phyloP scores from a whole-genome alignment of 108 stramenopile genomes.

The Skeletonema marinoi region DNA sequence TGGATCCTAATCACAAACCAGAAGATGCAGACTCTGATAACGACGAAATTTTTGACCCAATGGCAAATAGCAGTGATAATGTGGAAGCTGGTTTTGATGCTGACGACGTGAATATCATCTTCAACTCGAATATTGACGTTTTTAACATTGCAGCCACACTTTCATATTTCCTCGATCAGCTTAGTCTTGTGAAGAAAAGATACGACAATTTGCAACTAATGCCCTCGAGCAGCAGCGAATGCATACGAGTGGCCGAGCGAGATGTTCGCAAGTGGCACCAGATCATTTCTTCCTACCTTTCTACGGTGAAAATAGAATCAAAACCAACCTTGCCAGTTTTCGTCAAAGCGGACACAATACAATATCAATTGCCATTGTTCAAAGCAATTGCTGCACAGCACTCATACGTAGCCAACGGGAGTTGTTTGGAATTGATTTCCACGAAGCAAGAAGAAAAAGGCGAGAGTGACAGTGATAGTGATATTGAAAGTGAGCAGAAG shows the following conservation, averaged over 20 bases:
- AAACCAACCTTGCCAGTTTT: constrained; percentile 8
- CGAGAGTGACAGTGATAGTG: constrained; percentile 13
- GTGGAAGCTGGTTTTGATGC: neutral
- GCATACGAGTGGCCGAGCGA: neutral
- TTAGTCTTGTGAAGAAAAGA: constrained; percentile 17
- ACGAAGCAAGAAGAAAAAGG: constrained; percentile 6
- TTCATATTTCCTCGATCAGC: constrained; percentile 38
- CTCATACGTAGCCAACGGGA: constrained; percentile 43
- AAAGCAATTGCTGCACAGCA: constrained; percentile 29
- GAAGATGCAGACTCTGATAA: neutral
- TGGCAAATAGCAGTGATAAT: neutral
- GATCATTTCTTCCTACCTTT: constrained; percentile 24
- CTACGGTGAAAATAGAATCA: constrained; percentile 12
- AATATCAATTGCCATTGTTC: constrained; percentile 22
- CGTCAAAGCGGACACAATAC: constrained; percentile 6
- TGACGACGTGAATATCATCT: constrained; percentile 7
- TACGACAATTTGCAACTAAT: constrained; percentile 7
- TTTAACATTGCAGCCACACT: constrained; percentile 4
- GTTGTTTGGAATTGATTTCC: constrained; percentile 12
- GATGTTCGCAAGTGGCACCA: constrained; percentile 29
- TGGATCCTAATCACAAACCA: neutral
- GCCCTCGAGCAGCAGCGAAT: neutral
- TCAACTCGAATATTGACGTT: constrained; percentile 16
- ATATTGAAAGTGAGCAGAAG: constrained; percentile 10
- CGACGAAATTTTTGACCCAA: constrained; percentile 1